These are phyloP conservation scores for Aureobasidium melanogenum DNA, from an alignment of 2,329 filamentous ascomycete genomes.

Conservation along the genomic window DNA sequence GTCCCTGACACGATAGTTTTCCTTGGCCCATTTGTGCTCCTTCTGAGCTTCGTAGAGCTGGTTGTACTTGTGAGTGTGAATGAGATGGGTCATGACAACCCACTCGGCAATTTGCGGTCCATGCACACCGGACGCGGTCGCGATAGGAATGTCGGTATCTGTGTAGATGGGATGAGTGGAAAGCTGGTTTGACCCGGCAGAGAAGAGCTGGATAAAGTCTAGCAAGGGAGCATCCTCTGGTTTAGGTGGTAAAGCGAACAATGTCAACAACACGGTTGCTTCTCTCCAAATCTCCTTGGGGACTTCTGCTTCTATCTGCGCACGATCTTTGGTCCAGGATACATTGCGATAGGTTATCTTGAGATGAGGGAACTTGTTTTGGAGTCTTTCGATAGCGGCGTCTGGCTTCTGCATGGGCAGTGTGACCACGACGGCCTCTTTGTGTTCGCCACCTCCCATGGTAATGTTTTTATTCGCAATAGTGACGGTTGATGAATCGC, in stretches of 20 bases:
- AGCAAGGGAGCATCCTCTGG: constrained; percentile 29
- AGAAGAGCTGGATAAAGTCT: constrained; percentile 47
- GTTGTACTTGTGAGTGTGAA: constrained; percentile 48
- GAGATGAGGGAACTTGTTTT: constrained; percentile 36
- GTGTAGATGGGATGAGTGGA: constrained; percentile 45
- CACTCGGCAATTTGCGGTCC: constrained; percentile 60
- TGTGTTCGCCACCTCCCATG: constrained; percentile 29
- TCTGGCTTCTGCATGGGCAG: constrained; percentile 30
- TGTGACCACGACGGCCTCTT: constrained; percentile 25
- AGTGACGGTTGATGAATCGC: neutral
- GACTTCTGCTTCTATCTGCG: neutral
- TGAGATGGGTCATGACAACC: constrained; percentile 54
- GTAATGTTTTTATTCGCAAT: constrained; percentile 10
- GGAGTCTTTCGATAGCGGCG: constrained; percentile 29
- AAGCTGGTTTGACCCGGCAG: constrained; percentile 49
- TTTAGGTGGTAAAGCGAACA: constrained; percentile 35
- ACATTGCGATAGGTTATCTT: constrained; percentile 35
- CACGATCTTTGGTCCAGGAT: constrained; percentile 17
- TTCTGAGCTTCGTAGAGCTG: constrained; percentile 50
- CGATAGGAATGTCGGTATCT: constrained; percentile 43
- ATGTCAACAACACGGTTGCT: constrained; percentile 40
- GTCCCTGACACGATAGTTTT: constrained; percentile 36
- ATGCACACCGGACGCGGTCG: constrained; percentile 49
- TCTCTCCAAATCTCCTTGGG: constrained; percentile 30
- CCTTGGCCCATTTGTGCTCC: constrained; percentile 42